Percentiles rank a stretch among this genome's conserved stretches.
phyloP scores from a whole-genome alignment of 305 asterid genomes.

The Solanum aculeatissimum region DNA sequence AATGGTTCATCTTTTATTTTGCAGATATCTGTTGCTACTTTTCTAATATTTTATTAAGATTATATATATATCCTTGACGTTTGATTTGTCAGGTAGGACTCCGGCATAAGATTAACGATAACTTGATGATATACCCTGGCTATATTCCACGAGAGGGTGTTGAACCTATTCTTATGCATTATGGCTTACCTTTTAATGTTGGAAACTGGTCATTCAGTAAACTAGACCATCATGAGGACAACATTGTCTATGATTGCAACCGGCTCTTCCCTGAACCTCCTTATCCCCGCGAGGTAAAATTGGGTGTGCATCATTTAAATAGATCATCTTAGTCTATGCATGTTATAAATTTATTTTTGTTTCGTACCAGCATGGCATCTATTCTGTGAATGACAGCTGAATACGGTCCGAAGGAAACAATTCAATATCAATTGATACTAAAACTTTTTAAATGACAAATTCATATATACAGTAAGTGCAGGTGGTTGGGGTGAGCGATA shows the following conservation, averaged over 20 bases:
- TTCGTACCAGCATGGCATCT: background rate
- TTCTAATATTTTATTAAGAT: background rate
- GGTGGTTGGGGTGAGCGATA: background rate
- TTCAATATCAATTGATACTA: background rate
- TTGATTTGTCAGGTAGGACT: slow-evolving; percentile 77
- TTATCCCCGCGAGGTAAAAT: slow-evolving; percentile 82
- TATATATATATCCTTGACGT: slow-evolving; percentile 1
- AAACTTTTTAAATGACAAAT: background rate
- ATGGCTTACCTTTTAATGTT: slow-evolving; percentile 76
- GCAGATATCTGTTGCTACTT: background rate
- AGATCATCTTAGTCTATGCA: background rate
- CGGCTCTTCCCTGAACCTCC: slow-evolving; percentile 96
- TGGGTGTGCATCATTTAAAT: background rate
- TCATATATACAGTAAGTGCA: background rate
- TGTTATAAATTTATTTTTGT: background rate
- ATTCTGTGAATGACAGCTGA: background rate
- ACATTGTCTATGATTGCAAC: slow-evolving; percentile 77
- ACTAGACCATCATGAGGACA: slow-evolving; percentile 71
- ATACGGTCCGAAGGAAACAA: background rate
- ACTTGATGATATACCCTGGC: slow-evolving; percentile 97
- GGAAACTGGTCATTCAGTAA: slow-evolving; percentile 96
- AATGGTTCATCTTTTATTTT: background rate
- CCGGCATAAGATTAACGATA: slow-evolving; percentile 73
- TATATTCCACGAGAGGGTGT: slow-evolving; percentile 72
- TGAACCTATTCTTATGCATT: slow-evolving; percentile 93